These are phyloP conservation scores for Saururus chinensis DNA, from an alignment of 164 flowering plant genomes.

Conservation along the genomic window DNA sequence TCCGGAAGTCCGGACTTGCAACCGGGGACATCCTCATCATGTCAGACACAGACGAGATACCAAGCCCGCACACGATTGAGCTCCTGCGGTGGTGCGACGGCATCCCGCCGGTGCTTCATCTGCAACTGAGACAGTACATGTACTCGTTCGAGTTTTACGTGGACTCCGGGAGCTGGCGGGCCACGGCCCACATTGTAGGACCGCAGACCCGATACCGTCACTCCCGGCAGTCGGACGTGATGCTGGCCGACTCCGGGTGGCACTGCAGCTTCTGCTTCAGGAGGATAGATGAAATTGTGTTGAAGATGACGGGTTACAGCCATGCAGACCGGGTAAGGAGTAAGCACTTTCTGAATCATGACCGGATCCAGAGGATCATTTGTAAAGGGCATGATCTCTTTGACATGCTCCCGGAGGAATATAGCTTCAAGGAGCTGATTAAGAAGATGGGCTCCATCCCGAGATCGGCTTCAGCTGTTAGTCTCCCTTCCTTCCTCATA, in stretches of 20 bases:
- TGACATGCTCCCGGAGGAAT: constrained; percentile 46
- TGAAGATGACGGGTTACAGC: constrained; percentile 43
- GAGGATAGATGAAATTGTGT: constrained; percentile 24
- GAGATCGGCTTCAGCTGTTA: constrained; percentile 26
- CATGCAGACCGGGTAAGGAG: constrained; percentile 35
- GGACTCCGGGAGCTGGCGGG: constrained; percentile 36
- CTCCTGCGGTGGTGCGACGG: constrained; percentile 41
- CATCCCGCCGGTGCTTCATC: constrained; percentile 30
- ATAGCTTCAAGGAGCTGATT: constrained; percentile 26
- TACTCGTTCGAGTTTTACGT: constrained; percentile 44
- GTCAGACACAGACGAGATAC: constrained; percentile 40
- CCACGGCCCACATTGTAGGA: constrained; percentile 22
- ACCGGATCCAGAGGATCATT: constrained; percentile 29
- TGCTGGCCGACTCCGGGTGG: constrained; percentile 40
- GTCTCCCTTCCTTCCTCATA: constrained; percentile 33
- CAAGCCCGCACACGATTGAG: constrained; percentile 32
- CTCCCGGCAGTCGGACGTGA: constrained; percentile 23
- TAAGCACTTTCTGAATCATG: constrained; percentile 15
- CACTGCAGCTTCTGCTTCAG: constrained; percentile 46
- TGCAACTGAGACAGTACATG: constrained; percentile 28
- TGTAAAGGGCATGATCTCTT: constrained; percentile 34
- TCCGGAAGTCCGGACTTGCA: constrained; percentile 25
- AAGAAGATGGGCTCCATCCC: constrained; percentile 40
- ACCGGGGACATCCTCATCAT: constrained; percentile 31
- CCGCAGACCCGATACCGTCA: constrained; percentile 24